Conservation (phyloP, 495 filamentous ascomycete genomes). For the Podospora comata region DNA sequence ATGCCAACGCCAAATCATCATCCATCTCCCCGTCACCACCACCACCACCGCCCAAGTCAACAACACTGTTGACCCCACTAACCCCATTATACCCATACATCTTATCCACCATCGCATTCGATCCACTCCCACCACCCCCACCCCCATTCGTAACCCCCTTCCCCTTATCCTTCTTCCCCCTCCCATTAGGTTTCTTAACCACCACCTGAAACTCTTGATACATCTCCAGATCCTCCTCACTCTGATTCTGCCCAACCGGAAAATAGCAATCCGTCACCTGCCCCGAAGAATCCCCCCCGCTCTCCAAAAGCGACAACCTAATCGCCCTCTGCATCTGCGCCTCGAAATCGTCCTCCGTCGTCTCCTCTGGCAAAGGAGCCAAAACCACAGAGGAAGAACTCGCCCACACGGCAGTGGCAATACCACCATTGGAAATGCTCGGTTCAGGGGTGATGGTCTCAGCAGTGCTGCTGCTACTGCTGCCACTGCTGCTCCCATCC, state of each 20-base stretch:
- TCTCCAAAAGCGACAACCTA: constrained; percentile 67
- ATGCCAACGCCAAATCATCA: constrained; percentile 77
- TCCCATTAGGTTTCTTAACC: constrained; percentile 37
- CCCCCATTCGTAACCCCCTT: constrained; percentile 24
- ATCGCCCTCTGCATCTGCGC: constrained; percentile 80
- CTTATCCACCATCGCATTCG: constrained; percentile 28
- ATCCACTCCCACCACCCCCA: constrained; percentile 30
- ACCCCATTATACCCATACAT: constrained; percentile 18
- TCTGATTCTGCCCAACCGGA: constrained; percentile 19
- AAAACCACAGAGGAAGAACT: constrained; percentile 17
- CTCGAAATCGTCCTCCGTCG: constrained; percentile 63
- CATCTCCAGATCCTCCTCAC: constrained; percentile 38
- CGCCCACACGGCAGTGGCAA: constrained; percentile 35
- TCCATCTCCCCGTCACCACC: constrained; percentile 35
- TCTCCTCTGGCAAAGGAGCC: constrained; percentile 37
- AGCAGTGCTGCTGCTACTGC: constrained; percentile 13
- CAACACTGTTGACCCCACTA: constrained; percentile 14
- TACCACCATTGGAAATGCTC: constrained; percentile 33
- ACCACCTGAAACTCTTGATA: constrained; percentile 48
- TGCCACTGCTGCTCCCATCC: constrained; percentile 32
- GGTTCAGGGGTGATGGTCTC: constrained; percentile 52
- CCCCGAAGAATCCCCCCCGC: constrained; percentile 35
- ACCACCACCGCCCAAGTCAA: constrained; percentile 24
- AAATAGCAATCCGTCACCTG: constrained; percentile 20
- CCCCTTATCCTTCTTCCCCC: constrained; percentile 32